phyloP scores from a whole-genome alignment of 768 basidiomycete species.

The Mycena chlorophos region DNA sequence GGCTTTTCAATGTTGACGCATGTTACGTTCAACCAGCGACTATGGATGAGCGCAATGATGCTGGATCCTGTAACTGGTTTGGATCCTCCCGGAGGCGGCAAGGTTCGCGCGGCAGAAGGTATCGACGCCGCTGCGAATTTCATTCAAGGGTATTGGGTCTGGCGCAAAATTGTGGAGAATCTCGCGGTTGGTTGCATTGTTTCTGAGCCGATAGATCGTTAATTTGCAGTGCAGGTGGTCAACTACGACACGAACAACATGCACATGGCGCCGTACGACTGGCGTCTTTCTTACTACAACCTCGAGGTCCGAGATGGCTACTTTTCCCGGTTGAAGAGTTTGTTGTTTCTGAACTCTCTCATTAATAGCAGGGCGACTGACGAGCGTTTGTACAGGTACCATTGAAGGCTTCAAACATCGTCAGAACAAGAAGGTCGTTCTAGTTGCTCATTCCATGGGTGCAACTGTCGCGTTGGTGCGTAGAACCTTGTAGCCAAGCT shows the following conservation, averaged over 20 bases:
- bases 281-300: constrained; percentile 86
- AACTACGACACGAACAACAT: constrained; percentile 93
- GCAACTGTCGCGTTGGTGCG: constrained; percentile 63
- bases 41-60: constrained; percentile 88
- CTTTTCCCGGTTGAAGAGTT: constrained; percentile 81
- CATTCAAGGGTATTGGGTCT: constrained; percentile 93
- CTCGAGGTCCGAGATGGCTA: constrained; percentile 90
- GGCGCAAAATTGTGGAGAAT: constrained; percentile 93
- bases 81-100: constrained; percentile 81
- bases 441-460: constrained; percentile 88
- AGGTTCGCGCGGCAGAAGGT: constrained; percentile 90
- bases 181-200: too few relatives aligned
- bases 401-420: constrained; percentile 78
- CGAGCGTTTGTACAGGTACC: too few relatives aligned
- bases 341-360: too few relatives aligned
- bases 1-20: constrained; percentile 84
- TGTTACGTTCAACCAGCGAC: constrained; percentile 78
- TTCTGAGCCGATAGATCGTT: too few relatives aligned
- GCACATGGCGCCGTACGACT: constrained; percentile 85
- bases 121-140: constrained; percentile 86
- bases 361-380: too few relatives aligned
- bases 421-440: constrained; percentile 75
- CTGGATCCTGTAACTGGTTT: constrained; percentile 90
- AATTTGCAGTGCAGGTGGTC: too few relatives aligned
- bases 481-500: constrained; percentile 1